Evolutionary conservation across 345 rosid species (phyloP).

Genomic region (Populus deltoides): DNA sequence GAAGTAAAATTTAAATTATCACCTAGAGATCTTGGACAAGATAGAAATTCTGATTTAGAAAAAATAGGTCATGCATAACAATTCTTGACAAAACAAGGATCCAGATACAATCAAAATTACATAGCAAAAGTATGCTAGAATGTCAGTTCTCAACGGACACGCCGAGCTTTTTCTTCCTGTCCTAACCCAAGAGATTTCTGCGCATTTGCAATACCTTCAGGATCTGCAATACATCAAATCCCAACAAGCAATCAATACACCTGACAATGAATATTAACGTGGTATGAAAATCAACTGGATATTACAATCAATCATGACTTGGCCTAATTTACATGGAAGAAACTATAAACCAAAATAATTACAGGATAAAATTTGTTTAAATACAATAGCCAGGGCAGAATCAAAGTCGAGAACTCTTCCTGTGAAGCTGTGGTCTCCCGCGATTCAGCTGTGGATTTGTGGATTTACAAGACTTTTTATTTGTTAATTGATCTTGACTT

Average conservation of each 20-base stretch:
- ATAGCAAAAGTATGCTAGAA: neutral
- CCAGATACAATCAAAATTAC: neutral
- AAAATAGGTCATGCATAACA: neutral
- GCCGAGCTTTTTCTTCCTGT: conserved; percentile 85
- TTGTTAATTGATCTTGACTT: neutral
- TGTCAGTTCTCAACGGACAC: conserved; percentile 46
- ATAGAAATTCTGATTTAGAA: neutral
- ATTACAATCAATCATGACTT: neutral
- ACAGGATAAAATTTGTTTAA: no score
- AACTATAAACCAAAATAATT: no score
- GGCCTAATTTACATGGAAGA: neutral
- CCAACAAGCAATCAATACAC: neutral
- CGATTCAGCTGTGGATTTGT: neutral
- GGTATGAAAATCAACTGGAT: neutral
- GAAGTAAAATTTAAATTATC: no score
- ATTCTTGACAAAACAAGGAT: conserved; percentile 5
- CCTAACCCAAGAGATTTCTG: conserved; percentile 92
- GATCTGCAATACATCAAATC: conserved; percentile 48
- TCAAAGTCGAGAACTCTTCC: neutral
- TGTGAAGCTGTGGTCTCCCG: neutral
- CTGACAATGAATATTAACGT: neutral
- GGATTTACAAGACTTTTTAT: neutral
- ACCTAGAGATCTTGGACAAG: neutral
- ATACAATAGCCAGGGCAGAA: neutral
- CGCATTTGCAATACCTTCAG: conserved; percentile 92